Percentiles rank a stretch among this genome's conserved stretches.
Conservation (phyloP, 1,139 yeast genomes). For the Hanseniaspora uvarum region DNA sequence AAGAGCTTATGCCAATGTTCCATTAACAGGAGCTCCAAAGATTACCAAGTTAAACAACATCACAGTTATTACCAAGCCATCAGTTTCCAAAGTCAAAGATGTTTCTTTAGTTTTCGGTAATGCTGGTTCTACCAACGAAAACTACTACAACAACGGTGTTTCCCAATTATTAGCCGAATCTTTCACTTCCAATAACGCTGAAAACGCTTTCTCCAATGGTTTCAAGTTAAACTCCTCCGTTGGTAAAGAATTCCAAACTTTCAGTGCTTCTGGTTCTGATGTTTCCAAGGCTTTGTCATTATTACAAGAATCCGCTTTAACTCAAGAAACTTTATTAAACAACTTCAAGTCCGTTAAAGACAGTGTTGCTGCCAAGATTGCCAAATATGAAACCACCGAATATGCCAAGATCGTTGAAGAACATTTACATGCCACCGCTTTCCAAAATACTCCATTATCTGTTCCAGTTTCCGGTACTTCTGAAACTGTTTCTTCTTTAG, state of each 20-base stretch:
- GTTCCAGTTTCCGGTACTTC: slow-evolving; percentile 65
- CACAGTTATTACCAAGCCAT: slow-evolving; percentile 58
- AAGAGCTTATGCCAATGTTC: slow-evolving; percentile 39
- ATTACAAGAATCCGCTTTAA: slow-evolving; percentile 7
- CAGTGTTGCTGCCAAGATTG: slow-evolving; percentile 34
- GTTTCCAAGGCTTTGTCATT: slow-evolving; percentile 29
- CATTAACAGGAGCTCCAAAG: slow-evolving; percentile 47
- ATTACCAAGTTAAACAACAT: slow-evolving; percentile 60
- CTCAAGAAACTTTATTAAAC: slow-evolving; percentile 7
- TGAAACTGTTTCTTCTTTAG: slow-evolving; percentile 51
- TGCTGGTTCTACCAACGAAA: slow-evolving; percentile 63
- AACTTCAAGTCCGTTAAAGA: slow-evolving; percentile 22
- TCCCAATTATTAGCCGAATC: slow-evolving; percentile 52
- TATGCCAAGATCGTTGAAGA: slow-evolving; percentile 44
- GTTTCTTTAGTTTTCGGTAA: slow-evolving; percentile 64
- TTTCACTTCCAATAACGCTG: slow-evolving; percentile 34
- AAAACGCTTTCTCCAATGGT: slow-evolving; percentile 36
- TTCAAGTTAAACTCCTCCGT: slow-evolving; percentile 39
- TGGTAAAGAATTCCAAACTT: slow-evolving; percentile 47
- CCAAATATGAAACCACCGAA: slow-evolving; percentile 32
- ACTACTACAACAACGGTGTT: slow-evolving; percentile 69
- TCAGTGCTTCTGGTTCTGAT: slow-evolving; percentile 40
- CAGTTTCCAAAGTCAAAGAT: slow-evolving; percentile 49
- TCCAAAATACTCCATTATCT: slow-evolving; percentile 72
- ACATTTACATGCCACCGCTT: slow-evolving; percentile 70